Conservation (phyloP, 2,329 filamentous ascomycete species). For the Colletotrichum gigasporum region DNA sequence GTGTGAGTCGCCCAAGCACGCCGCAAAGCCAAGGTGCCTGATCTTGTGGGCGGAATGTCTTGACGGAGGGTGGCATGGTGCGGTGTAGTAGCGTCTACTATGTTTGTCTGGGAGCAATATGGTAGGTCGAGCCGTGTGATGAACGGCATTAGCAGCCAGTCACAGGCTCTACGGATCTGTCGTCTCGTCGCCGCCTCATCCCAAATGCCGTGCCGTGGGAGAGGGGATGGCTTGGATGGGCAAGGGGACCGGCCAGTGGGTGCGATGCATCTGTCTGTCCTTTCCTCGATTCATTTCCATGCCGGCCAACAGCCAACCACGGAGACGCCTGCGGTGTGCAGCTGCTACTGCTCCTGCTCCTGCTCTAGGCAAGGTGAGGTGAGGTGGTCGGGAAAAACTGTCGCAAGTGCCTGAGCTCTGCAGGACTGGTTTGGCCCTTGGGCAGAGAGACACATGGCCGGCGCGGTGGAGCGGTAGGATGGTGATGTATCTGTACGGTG, state of each 20-base stretch:
- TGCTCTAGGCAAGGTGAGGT: too few relatives aligned
- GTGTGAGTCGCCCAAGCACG: background rate
- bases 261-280: background rate
- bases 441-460: conserved; percentile 29
- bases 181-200: background rate
- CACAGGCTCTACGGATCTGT: background rate
- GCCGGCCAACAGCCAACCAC: conserved; percentile 9
- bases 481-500: background rate
- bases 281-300: background rate
- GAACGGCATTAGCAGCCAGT: conserved; percentile 1
- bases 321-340: conserved; percentile 10
- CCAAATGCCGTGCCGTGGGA: conserved; percentile 8
- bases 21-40: background rate
- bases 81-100: background rate
- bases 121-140: background rate
- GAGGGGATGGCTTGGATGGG: background rate
- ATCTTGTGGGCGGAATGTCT: conserved; percentile 14
- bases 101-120: background rate
- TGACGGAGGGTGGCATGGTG: conserved; percentile 11
- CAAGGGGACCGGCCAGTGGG: background rate
- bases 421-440: conserved; percentile 7
- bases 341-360: background rate
- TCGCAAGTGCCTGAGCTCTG: conserved; percentile 21
- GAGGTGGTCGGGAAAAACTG: conserved; percentile 1
- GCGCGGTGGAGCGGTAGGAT: background rate